These are phyloP conservation scores for Podaxis sp. DNA, from an alignment of 768 basidiomycete genomes.

Conservation along the genomic window DNA sequence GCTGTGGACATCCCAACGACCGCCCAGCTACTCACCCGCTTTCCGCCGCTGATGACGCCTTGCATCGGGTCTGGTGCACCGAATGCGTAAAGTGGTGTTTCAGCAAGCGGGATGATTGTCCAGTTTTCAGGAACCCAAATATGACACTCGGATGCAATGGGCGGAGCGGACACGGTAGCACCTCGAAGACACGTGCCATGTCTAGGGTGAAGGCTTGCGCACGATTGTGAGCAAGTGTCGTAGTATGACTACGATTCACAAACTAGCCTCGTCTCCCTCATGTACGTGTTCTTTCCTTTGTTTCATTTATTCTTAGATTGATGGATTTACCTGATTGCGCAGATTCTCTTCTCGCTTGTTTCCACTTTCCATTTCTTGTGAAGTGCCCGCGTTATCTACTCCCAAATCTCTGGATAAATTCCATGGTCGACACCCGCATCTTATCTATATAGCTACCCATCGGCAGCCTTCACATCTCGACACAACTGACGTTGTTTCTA, in stretches of 20 bases:
- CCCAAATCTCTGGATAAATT: neutral
- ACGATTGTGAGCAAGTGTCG: constrained; percentile 6
- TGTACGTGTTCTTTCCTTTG: constrained; percentile 1
- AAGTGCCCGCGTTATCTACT: neutral
- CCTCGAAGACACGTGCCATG: neutral
- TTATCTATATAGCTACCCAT: neutral
- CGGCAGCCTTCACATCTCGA: neutral
- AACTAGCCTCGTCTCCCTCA: neutral
- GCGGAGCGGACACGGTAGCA: neutral
- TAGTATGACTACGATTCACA: neutral
- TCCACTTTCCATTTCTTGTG: neutral
- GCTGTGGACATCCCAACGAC: constrained; percentile 26
- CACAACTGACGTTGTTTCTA: neutral
- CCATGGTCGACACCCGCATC: neutral
- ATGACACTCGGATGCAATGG: neutral
- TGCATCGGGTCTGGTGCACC: constrained; percentile 26
- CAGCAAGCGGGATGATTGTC: constrained; percentile 12
- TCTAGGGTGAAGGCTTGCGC: neutral
- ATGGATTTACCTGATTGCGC: neutral
- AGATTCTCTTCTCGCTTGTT: neutral
- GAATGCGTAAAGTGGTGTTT: constrained; percentile 24
- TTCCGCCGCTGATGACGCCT: constrained; percentile 21
- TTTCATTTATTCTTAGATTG: neutral
- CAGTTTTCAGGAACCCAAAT: neutral
- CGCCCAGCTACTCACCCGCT: constrained; percentile 18